Percentiles rank a stretch among this genome's conserved stretches.
Conservation (phyloP, 2,329 filamentous ascomycete genomes). For the Curvularia sp. region DNA sequence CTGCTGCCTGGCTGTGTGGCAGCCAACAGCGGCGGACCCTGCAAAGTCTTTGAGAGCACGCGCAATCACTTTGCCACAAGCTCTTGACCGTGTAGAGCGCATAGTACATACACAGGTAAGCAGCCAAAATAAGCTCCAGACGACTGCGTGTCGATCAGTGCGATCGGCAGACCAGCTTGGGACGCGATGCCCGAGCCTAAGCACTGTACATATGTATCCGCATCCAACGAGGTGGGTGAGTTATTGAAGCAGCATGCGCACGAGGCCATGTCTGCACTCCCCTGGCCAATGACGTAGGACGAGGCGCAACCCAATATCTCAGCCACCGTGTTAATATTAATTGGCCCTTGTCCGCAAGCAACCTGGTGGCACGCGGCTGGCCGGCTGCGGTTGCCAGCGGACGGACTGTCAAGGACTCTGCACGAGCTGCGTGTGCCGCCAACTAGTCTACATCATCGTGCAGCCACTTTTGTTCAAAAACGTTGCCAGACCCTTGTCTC, state of each 20-base stretch:
- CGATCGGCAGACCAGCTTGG: constrained; percentile 22
- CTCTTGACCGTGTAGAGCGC: constrained; percentile 5
- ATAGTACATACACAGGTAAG: constrained; percentile 3
- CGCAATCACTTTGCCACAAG: constrained; percentile 38
- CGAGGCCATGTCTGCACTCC: constrained; percentile 29
- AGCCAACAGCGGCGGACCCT: constrained; percentile 18
- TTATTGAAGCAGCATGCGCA: constrained; percentile 18
- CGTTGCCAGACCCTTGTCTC: constrained; percentile 13
- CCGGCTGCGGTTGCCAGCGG: constrained; percentile 16
- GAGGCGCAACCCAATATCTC: constrained; percentile 12
- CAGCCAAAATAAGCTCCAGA: constrained; percentile 24
- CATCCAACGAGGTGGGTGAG: constrained; percentile 6
- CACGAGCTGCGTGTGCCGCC: constrained; percentile 9
- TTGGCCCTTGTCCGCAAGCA: neutral
- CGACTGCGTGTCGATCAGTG: constrained; percentile 25
- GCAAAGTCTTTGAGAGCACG: constrained; percentile 26
- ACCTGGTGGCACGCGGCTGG: neutral
- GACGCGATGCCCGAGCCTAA: constrained; percentile 14
- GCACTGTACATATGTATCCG: constrained; percentile 17
- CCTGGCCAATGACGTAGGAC: constrained; percentile 13
- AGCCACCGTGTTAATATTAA: constrained; percentile 10
- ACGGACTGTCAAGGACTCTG: constrained; percentile 6
- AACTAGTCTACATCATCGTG: constrained; percentile 31
- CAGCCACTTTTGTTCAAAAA: constrained; percentile 20
- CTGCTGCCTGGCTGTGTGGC: constrained; percentile 15